These are phyloP conservation scores for Exutisphaerella laricina DNA, from an alignment of 2,329 filamentous ascomycete genomes.

Conservation along the genomic window DNA sequence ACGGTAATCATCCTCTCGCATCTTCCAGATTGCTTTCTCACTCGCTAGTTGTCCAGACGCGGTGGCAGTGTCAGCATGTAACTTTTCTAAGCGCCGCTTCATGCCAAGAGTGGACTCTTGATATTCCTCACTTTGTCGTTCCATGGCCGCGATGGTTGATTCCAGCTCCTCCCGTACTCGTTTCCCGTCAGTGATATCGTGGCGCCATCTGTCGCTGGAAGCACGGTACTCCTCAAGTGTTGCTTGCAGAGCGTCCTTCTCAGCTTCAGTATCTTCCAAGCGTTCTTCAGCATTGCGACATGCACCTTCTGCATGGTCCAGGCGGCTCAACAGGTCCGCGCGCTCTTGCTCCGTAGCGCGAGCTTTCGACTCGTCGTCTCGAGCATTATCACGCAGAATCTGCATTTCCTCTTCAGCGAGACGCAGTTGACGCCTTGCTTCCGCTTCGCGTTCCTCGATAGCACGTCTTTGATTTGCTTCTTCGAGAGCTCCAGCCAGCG, in stretches of 20 bases:
- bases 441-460: constrained; percentile 41
- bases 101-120: constrained; percentile 56
- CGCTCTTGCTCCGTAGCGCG: constrained; percentile 41
- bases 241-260: constrained; percentile 56
- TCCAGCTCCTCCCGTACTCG: constrained; percentile 63
- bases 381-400: constrained; percentile 39
- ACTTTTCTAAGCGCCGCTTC: constrained; percentile 72
- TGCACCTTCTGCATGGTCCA: constrained; percentile 33
- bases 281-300: constrained; percentile 28
- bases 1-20: constrained; percentile 56
- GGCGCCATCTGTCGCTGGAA: constrained; percentile 54
- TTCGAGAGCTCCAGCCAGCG: constrained; percentile 33
- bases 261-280: constrained; percentile 44
- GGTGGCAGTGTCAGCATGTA: constrained; percentile 81
- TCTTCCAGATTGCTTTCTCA: constrained; percentile 73
- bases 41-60: constrained; percentile 74
- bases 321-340: constrained; percentile 35
- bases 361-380: constrained; percentile 40
- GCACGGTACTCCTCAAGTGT: constrained; percentile 60
- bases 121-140: constrained; percentile 76
- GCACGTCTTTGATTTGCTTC: constrained; percentile 40
- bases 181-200: constrained; percentile 53
- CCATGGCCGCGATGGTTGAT: constrained; percentile 59
- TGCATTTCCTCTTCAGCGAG: constrained; percentile 47
- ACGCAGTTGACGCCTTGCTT: constrained; percentile 41